These are phyloP conservation scores for Ceratocystis huliohia DNA, from an alignment of 2,329 filamentous ascomycete species.

Conservation along the genomic window DNA sequence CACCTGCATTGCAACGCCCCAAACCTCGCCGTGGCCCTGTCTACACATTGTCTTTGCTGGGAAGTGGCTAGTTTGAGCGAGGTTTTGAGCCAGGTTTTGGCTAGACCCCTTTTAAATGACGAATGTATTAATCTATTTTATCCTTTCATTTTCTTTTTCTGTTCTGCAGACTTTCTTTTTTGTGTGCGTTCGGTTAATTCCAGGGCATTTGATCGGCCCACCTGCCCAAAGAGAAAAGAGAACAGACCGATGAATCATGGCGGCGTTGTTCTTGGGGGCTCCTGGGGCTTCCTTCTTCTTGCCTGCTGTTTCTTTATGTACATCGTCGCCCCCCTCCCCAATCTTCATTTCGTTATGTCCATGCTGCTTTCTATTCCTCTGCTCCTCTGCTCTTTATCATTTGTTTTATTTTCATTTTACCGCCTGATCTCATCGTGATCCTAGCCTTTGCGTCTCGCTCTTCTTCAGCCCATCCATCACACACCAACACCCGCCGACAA, in stretches of 20 bases:
- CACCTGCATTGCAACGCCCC: background rate
- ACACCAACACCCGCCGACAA: too few relatives aligned
- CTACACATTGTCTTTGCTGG: conserved; percentile 5
- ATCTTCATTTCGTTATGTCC: too few relatives aligned
- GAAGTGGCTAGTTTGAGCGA: background rate
- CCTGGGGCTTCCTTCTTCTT: too few relatives aligned
- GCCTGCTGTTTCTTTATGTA: too few relatives aligned
- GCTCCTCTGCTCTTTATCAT: background rate
- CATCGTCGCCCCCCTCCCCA: too few relatives aligned
- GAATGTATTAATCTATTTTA: background rate
- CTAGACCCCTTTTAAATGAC: background rate
- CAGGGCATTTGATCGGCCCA: conserved; percentile 6
- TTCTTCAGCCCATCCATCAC: too few relatives aligned
- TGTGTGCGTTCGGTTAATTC: background rate
- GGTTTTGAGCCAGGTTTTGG: too few relatives aligned
- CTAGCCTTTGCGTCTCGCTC: too few relatives aligned
- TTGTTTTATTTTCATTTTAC: conserved; percentile 2
- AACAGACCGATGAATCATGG: background rate
- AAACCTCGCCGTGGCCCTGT: conserved; percentile 10
- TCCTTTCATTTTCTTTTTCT: background rate
- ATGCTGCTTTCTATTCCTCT: too few relatives aligned
- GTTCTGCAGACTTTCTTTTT: background rate
- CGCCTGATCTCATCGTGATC: conserved; percentile 4
- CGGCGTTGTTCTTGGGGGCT: background rate
- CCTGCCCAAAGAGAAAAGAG: conserved; percentile 1